These are phyloP conservation scores for Cutaneotrichosporon mucoides DNA, from an alignment of 1,284 basidiomycete genomes.

Conservation along the genomic window DNA sequence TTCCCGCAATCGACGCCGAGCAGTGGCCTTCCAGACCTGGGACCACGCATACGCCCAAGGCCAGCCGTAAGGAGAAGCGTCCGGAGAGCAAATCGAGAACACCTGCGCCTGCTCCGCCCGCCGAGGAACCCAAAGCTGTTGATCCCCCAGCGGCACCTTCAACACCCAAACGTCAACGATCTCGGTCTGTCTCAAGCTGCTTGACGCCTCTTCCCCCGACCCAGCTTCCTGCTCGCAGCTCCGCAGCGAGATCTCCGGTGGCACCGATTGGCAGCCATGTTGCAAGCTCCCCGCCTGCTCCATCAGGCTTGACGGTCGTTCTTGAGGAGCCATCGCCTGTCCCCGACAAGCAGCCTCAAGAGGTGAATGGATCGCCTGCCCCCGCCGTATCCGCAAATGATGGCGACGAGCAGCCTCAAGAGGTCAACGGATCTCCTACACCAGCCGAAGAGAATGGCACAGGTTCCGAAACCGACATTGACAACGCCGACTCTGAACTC, in stretches of 20 bases:
- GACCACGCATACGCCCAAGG: not conserved
- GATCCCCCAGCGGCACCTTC: not conserved
- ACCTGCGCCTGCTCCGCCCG: not conserved
- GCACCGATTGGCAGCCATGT: too few species aligned
- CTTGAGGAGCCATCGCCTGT: not conserved
- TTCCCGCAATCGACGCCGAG: slow-evolving; percentile 18
- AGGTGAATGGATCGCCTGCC: not conserved
- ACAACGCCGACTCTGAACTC: not conserved
- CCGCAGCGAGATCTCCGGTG: not conserved
- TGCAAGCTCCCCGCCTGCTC: not conserved
- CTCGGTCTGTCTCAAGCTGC: not conserved
- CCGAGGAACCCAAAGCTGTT: not conserved
- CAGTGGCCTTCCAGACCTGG: slow-evolving; percentile 21
- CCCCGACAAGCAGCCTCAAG: not conserved
- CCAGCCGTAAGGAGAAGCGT: not conserved
- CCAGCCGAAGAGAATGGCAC: too few species aligned
- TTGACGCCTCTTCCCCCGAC: not conserved
- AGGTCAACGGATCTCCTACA: not conserved
- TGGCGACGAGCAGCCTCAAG: not conserved
- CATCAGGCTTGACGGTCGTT: not conserved
- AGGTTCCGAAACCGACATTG: not conserved
- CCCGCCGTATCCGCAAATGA: not conserved
- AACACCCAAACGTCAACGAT: not conserved
- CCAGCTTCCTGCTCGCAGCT: not conserved
- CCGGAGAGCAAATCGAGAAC: not conserved